Conservation (phyloP, 192 early-diverging fungal genomes). For the Coemansia sp. region DNA sequence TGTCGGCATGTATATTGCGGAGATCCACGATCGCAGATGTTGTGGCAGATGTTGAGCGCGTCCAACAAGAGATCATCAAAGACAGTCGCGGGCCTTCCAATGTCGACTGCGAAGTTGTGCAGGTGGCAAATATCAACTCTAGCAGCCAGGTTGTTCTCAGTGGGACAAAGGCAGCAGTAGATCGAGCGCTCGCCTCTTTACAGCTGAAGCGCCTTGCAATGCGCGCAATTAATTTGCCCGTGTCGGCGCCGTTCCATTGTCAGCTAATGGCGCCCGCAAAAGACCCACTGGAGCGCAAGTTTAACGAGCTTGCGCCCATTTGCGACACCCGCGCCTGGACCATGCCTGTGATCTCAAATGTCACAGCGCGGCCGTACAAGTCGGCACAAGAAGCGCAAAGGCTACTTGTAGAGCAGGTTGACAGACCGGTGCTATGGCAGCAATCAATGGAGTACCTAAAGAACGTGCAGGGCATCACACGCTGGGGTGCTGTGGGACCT, state of each 20-base stretch:
- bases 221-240: slow-evolving; percentile 83
- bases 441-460: slow-evolving; percentile 79
- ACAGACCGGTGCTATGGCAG: slow-evolving; percentile 87
- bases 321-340: slow-evolving; percentile 55
- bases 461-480: slow-evolving; percentile 67
- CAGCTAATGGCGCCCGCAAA: slow-evolving; percentile 86
- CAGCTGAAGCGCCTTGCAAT: slow-evolving; percentile 82
- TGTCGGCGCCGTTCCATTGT: slow-evolving; percentile 98
- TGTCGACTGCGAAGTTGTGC: slow-evolving; percentile 62
- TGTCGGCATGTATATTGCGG: slow-evolving; percentile 86
- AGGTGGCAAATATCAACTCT: slow-evolving; percentile 87
- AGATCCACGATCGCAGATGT: slow-evolving; percentile 70
- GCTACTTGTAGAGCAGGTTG: slow-evolving; percentile 76
- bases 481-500: slow-evolving; percentile 87
- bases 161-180: slow-evolving; percentile 83
- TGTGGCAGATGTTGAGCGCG: slow-evolving; percentile 41
- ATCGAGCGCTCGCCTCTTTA: slow-evolving; percentile 75
- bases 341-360: slow-evolving; percentile 90
- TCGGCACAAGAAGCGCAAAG: slow-evolving; percentile 60
- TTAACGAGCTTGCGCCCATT: slow-evolving; percentile 67
- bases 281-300: slow-evolving; percentile 65
- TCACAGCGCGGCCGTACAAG: slow-evolving; percentile 77
- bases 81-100: neutral
- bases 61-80: slow-evolving; percentile 31
- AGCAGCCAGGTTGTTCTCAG: slow-evolving; percentile 86